Evolutionary conservation across 116 monocot genomes (phyloP).

Genomic region (Cymodocea nodosa): DNA sequence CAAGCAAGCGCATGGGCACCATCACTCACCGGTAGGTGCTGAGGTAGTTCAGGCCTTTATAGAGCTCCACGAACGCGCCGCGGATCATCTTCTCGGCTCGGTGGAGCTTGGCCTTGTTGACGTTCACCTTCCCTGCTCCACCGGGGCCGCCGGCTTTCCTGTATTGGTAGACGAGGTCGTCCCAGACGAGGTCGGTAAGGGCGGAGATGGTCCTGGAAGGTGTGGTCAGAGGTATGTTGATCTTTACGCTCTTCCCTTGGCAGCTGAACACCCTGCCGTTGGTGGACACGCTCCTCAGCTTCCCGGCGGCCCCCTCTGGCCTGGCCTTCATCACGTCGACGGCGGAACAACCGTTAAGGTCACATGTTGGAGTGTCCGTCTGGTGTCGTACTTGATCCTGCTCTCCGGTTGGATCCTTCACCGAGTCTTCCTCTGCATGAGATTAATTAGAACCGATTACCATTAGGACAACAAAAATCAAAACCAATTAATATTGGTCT

Average conservation of each 20-base stretch:
- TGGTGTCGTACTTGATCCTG: slow-evolving; percentile 18
- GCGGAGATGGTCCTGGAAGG: slow-evolving; percentile 81
- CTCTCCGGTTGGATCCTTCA: slow-evolving; percentile 17
- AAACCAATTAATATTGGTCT: too few species aligned
- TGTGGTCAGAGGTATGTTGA: slow-evolving; percentile 86
- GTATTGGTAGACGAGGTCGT: slow-evolving; percentile 48
- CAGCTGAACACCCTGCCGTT: slow-evolving; percentile 35
- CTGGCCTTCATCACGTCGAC: slow-evolving; percentile 4
- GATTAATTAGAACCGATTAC: not conserved
- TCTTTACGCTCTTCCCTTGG: slow-evolving; percentile 70
- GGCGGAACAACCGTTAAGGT: slow-evolving; percentile 18
- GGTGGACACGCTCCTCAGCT: slow-evolving; percentile 49
- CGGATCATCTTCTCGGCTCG: slow-evolving; percentile 97
- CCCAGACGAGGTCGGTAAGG: slow-evolving; percentile 50
- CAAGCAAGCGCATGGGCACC: too few species aligned
- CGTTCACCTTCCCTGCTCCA: slow-evolving; percentile 26
- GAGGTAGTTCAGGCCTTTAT: slow-evolving; percentile 82
- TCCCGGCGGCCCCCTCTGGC: slow-evolving; percentile 20
- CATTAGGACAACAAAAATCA: too few species aligned
- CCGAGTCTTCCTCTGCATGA: slow-evolving; percentile 51
- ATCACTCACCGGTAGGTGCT: slow-evolving; percentile 49
- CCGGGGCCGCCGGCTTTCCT: slow-evolving; percentile 34
- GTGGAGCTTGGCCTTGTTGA: slow-evolving; percentile 79
- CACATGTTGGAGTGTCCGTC: slow-evolving; percentile 14
- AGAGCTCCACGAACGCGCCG: slow-evolving; percentile 84